These are phyloP conservation scores for Tilletia horrida DNA, from an alignment of 1,284 basidiomycete species.

Conservation along the genomic window DNA sequence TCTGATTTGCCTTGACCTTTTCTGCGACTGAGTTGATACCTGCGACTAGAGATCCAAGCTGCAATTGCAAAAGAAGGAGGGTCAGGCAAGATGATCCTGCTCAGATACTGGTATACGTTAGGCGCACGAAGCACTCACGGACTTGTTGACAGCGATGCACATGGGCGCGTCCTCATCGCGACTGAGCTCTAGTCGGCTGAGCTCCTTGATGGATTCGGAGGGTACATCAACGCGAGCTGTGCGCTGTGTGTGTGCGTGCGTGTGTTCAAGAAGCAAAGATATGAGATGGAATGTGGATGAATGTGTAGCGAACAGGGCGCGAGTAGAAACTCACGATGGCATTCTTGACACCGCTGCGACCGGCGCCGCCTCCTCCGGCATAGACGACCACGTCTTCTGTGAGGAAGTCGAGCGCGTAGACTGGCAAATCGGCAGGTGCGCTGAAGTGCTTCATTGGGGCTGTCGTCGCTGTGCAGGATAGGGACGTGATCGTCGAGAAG, in stretches of 20 bases:
- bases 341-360: slow-evolving; percentile 49
- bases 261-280: slow-evolving; percentile 12
- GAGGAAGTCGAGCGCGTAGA: slow-evolving; percentile 48
- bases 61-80: background rate
- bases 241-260: slow-evolving; percentile 12
- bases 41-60: slow-evolving; percentile 30
- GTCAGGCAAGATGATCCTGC: no score
- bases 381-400: slow-evolving; percentile 42
- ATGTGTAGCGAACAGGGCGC: background rate
- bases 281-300: background rate
- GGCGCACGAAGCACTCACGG: slow-evolving; percentile 7
- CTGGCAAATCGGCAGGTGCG: slow-evolving; percentile 38
- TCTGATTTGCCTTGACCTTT: slow-evolving; percentile 30
- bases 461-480: background rate
- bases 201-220: slow-evolving; percentile 17
- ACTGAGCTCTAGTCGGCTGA: slow-evolving; percentile 38
- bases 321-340: slow-evolving; percentile 33
- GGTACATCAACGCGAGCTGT: slow-evolving; percentile 17
- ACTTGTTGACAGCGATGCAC: slow-evolving; percentile 41
- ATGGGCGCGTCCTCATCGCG: slow-evolving; percentile 52
- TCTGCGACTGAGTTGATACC: slow-evolving; percentile 44
- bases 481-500: background rate
- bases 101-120: no score
- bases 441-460: slow-evolving; percentile 28
- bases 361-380: slow-evolving; percentile 49